Conservation (phyloP, 768 basidiomycete species). For the Cystobasidium onofrii region DNA sequence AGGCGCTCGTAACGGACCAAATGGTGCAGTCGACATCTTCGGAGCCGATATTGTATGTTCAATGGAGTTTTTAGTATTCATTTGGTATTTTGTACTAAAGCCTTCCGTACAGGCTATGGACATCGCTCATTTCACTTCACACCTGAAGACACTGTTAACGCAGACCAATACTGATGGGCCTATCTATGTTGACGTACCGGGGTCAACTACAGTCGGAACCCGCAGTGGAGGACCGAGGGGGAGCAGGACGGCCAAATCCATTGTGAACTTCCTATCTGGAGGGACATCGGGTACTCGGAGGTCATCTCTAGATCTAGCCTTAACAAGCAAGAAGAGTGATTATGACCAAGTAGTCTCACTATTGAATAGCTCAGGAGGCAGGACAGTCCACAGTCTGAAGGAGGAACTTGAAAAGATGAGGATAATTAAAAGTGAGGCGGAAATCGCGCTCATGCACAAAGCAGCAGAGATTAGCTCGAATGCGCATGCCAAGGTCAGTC, state of each 20-base stretch:
- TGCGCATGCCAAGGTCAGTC: conserved; percentile 58
- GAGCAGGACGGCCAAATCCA: conserved; percentile 44
- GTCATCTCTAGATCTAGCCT: conserved; percentile 47
- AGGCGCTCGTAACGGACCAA: conserved; percentile 66
- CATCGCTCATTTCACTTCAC: conserved; percentile 53
- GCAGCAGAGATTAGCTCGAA: conserved; percentile 81
- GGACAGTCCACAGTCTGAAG: conserved; percentile 54
- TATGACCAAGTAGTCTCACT: conserved; percentile 53
- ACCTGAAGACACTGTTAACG: conserved; percentile 45
- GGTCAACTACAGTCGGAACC: conserved; percentile 41
- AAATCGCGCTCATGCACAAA: conserved; percentile 67
- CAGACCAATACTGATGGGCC: conserved; percentile 38
- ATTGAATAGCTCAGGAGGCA: conserved; percentile 50
- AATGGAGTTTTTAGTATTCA: no score
- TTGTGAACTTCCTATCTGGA: conserved; percentile 49
- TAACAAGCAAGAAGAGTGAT: conserved; percentile 46
- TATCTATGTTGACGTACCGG: conserved; percentile 51
- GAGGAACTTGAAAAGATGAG: conserved; percentile 65
- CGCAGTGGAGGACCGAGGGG: conserved; percentile 36
- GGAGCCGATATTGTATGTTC: conserved; percentile 61
- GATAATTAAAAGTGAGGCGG: conserved; percentile 67
- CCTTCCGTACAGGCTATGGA: conserved; percentile 42
- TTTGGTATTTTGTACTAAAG: no score
- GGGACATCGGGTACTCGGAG: conserved; percentile 45
- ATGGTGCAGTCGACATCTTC: conserved; percentile 62